phyloP scores from a whole-genome alignment of 345 rosid genomes.

The Rhodamnia rubescens region DNA sequence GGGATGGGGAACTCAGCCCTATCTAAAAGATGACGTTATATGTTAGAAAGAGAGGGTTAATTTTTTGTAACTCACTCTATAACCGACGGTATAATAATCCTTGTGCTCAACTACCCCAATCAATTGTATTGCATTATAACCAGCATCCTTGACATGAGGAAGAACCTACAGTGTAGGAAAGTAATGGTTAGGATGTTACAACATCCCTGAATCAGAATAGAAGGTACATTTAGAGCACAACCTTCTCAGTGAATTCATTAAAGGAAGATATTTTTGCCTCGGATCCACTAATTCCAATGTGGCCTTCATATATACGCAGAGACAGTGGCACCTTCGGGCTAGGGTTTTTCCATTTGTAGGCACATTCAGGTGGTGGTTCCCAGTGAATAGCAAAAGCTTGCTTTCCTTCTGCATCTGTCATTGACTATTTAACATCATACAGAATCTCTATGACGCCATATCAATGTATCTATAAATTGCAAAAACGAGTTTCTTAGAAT shows the following conservation, averaged over 20 bases:
- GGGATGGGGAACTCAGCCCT: not conserved
- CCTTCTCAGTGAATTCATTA: constrained; percentile 70
- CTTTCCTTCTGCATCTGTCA: constrained; percentile 52
- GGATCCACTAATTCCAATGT: constrained; percentile 90
- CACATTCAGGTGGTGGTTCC: constrained; percentile 83
- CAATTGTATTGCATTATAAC: constrained; percentile 89
- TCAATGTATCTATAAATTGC: not conserved
- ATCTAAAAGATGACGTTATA: not conserved
- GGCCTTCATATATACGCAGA: constrained; percentile 91
- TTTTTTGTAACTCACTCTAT: constrained; percentile 46
- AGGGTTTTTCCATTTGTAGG: constrained; percentile 69
- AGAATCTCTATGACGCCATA: not conserved
- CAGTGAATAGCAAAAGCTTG: constrained; percentile 90
- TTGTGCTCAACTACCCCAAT: constrained; percentile 91
- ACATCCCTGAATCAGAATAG: not conserved
- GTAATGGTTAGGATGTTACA: not conserved
- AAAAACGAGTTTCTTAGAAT: not conserved
- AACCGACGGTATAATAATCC: constrained; percentile 88
- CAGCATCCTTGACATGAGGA: constrained; percentile 81
- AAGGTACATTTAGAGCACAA: constrained; percentile 10
- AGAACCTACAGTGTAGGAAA: constrained; percentile 49
- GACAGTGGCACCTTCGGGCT: constrained; percentile 57
- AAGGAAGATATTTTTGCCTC: constrained; percentile 74
- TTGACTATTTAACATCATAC: not conserved
- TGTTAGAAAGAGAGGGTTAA: not conserved